Evolutionary conservation across 1,284 basidiomycete genomes (phyloP), one percentile per base, ranked within the genome.

Genomic region (Apiotrichum porosum): DNA sequence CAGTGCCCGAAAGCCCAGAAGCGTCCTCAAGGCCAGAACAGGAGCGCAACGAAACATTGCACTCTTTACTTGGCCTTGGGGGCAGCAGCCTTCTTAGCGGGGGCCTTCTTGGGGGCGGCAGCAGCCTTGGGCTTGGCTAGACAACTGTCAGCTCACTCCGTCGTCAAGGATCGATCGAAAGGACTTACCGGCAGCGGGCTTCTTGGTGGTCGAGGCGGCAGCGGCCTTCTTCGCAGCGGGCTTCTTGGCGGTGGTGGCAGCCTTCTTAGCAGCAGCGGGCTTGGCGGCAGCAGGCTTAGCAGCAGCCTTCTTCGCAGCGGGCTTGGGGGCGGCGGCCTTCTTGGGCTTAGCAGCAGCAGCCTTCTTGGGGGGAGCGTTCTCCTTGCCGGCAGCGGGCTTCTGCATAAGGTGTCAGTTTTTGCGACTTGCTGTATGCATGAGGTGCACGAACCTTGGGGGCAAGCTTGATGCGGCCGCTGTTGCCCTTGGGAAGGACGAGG

Each of bases 401-500:
- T 60, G n/a, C n/a, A n/a, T n/a, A n/a, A n/a, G n/a, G n/a, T n/a
- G n/a, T n/a, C n/a, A 8, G 22, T 18, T 34, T 15, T 18, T 34
- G n/a, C 5, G 14, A 17, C 31, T 6, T 34, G 32, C 9, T 34
- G 32, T 9, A 33, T 14, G 6, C 31, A 2, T 34, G 14, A n/a
- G n/a, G n/a, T n/a, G n/a, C n/a, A 45, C 36, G 2, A 5, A 40
- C 57, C 69, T 75, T 82, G 82, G 75, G 63, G 37, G 86, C 79
- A 35, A 82, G 76, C 76, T 92, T 93, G 53, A 94, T 86, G 62
- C 85, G 83, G 44, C 90, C 90, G 36, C 74, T 72, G 53, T 71
- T 64, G 84, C 90, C 91, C 80, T 93, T 94, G 66, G 91, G 91
- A 41, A 93, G 80, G 43, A 81, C 74, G 67, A 95, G 90, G 60